A percentile compares a stretch with the other conserved stretches of the same genome.
Evolutionary conservation across 306 rosid species (phyloP).

Genomic region (Chamaecrista fasciculata): DNA sequence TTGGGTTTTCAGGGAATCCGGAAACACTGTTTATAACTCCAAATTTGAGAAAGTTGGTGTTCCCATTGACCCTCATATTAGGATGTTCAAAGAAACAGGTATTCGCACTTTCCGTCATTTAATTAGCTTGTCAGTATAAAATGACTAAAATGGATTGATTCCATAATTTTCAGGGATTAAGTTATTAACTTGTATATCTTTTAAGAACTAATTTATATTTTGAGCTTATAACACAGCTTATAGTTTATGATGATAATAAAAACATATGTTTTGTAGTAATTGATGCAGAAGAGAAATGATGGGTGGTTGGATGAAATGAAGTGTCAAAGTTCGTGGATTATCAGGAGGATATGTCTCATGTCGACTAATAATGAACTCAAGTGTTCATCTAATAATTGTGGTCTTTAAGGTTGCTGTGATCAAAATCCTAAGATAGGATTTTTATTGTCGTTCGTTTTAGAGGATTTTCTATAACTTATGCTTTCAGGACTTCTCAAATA

Average conservation of each 20-base stretch:
- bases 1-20: background rate
- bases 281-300: background rate
- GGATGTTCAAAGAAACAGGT: constrained; percentile 3
- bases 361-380: background rate
- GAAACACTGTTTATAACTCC: background rate
- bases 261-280: background rate
- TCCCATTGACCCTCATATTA: constrained; percentile 19
- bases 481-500: too few species aligned
- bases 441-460: background rate
- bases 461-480: too few species aligned
- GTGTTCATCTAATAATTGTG: background rate
- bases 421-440: background rate
- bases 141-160: too few species aligned
- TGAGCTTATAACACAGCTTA: too few species aligned
- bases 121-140: too few species aligned
- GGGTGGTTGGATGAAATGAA: background rate
- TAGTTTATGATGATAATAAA: background rate
- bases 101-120: too few species aligned
- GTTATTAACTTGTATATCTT: too few species aligned
- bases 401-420: background rate
- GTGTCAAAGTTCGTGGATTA: background rate
- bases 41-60: background rate
- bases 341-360: background rate
- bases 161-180: too few species aligned
- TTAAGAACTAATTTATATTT: too few species aligned